phyloP scores from a whole-genome alignment of 1,284 basidiomycete species.

The Calocybe gambosa region DNA sequence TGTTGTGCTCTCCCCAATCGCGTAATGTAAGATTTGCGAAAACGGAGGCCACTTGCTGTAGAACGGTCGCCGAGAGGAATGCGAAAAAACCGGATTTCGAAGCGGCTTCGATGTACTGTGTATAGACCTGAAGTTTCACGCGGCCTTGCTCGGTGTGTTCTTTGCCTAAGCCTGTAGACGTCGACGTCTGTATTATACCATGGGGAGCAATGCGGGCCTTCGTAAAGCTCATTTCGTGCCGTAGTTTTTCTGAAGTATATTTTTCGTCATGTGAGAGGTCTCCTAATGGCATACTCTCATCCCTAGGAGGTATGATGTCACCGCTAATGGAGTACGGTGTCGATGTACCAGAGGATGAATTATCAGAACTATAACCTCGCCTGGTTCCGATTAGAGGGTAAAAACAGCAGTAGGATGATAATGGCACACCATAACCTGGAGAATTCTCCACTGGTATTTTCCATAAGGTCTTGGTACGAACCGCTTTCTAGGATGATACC shows the following conservation, averaged over 20 bases:
- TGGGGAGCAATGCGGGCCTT: constrained; percentile 41
- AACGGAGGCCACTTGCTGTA: constrained; percentile 51
- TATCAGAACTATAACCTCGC: constrained; percentile 39
- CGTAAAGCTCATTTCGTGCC: constrained; percentile 41
- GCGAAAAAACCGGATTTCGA: constrained; percentile 65
- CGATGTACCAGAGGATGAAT: constrained; percentile 43
- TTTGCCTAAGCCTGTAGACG: constrained; percentile 49
- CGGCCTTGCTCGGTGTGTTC: constrained; percentile 82
- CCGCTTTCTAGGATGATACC: constrained; percentile 84
- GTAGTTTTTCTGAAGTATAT: constrained; percentile 41
- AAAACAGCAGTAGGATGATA: neutral
- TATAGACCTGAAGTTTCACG: constrained; percentile 77
- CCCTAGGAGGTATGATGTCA: constrained; percentile 32
- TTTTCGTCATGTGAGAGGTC: constrained; percentile 16
- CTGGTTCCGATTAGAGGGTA: constrained; percentile 16
- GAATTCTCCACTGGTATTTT: constrained; percentile 63
- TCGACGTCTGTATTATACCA: constrained; percentile 30
- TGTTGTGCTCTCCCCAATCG: constrained; percentile 79
- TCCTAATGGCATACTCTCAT: constrained; percentile 1
- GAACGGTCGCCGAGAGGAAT: constrained; percentile 56
- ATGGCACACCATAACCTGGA: constrained; percentile 71
- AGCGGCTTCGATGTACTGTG: constrained; percentile 75
- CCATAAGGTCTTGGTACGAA: constrained; percentile 60
- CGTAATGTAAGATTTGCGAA: constrained; percentile 68
- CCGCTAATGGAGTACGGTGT: constrained; percentile 48